phyloP scores from a whole-genome alignment of 441 rosid species.

The Euphorbia celastroides region DNA sequence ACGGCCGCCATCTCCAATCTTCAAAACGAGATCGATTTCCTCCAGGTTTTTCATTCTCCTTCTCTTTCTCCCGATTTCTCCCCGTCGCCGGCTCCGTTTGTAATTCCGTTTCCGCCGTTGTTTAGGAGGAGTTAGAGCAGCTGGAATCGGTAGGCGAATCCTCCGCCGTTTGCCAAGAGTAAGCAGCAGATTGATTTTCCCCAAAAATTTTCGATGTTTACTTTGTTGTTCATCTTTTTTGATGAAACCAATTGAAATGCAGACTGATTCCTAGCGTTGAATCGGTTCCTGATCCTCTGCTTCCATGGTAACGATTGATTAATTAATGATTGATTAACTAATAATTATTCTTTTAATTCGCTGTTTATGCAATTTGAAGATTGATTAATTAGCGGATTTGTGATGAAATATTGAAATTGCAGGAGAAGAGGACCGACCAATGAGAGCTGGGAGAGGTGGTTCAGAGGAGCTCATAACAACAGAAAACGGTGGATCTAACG shows the following conservation, averaged over 20 bases:
- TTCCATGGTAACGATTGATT: slow-evolving; percentile 20
- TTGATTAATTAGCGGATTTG: neutral
- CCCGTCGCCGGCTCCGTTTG: neutral
- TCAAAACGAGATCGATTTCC: slow-evolving; percentile 17
- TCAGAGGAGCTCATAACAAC: slow-evolving; percentile 15
- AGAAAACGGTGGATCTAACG: slow-evolving; percentile 23
- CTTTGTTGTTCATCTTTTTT: neutral
- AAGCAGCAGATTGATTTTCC: neutral
- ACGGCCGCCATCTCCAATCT: slow-evolving; percentile 19
- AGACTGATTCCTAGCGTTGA: slow-evolving; percentile 22
- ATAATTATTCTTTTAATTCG: no score
- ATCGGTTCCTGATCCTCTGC: slow-evolving; percentile 28
- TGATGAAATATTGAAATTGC: neutral
- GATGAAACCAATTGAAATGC: neutral
- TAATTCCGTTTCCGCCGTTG: neutral
- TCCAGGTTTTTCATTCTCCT: slow-evolving; percentile 11
- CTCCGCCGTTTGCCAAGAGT: slow-evolving; percentile 26
- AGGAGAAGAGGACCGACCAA: slow-evolving; percentile 16
- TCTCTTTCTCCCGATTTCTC: neutral
- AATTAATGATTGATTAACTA: neutral
- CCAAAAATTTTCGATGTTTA: neutral
- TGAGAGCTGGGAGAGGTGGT: slow-evolving; percentile 28
- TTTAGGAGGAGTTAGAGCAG: slow-evolving; percentile 25
- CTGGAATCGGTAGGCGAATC: slow-evolving; percentile 23
- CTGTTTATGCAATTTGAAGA: no score